These are phyloP conservation scores for Neofusicoccum ribis DNA, from an alignment of 2,329 filamentous ascomycete genomes.

Conservation along the genomic window DNA sequence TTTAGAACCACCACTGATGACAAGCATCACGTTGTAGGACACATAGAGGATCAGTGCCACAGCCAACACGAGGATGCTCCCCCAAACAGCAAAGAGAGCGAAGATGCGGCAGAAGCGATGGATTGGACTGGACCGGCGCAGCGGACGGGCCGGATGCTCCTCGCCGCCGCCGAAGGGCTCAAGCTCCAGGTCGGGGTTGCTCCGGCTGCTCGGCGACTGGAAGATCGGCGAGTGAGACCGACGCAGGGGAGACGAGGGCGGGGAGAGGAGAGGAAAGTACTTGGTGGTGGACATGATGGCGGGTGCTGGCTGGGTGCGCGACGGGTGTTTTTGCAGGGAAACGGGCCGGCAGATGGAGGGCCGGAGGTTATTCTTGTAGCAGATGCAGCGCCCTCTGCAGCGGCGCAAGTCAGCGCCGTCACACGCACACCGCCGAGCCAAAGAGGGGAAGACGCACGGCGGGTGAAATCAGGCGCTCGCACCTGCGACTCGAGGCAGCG, in stretches of 20 bases:
- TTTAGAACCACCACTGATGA: background rate
- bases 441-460: background rate
- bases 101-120: constrained; percentile 11
- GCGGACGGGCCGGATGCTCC: background rate
- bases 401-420: background rate
- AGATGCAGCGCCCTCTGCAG: background rate
- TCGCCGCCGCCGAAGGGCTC: constrained; percentile 11
- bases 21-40: background rate
- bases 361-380: background rate
- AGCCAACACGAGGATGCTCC: constrained; percentile 1
- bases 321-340: background rate
- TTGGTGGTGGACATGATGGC: background rate
- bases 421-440: background rate
- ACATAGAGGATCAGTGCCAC: background rate
- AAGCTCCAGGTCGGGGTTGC: background rate
- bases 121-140: background rate
- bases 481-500: background rate
- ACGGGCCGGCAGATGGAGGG: background rate
- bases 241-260: background rate
- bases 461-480: background rate
- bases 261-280: background rate
- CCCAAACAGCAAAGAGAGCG: constrained; percentile 3
- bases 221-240: background rate
- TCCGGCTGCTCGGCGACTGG: background rate
- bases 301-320: no score